Base-by-base conservation (phyloP, 352 stramenopile species). In the Phytophthora fragariaefolia region DNA sequence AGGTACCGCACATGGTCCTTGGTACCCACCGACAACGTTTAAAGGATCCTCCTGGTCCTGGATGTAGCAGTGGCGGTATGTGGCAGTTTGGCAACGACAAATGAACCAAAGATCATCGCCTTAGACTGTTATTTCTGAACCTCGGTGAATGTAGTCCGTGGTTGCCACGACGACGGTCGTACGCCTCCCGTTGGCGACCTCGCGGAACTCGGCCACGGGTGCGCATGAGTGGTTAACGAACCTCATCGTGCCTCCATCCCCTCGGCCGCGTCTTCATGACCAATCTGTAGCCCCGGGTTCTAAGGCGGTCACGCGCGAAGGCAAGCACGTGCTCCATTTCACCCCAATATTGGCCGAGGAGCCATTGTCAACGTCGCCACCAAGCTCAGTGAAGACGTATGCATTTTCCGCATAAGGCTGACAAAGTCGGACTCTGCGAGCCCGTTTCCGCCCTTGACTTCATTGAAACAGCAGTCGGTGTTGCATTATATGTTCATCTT, bases 21-120 rank as follows among this genome's bases (percentile, higher is more conserved):
- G 2, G 8, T 36, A 12, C 13, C 30, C 4, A 15, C 7, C 30
- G 30, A 7, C 13, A 15, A 36, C 30, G 9, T 36, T 7, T 12
- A 15, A 61, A 30, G 43, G 56, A 40, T 64, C 45, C 2, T 43
- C 15, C 6, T 55, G 20, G 24, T 17, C 56, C 47, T 56, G 56
- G n/a, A 64, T 56, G 15, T 57, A 17, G 24, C 34, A 22, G 24
- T 43, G 56, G 56, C 17, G 2, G 7, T 46, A 51, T 2, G 10
- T 18, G 5, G 18, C 26, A 8, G 49, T 17, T 6, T 30, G 13
- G 38, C 36, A 66, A 2, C 48, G 48, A 17, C 36, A 58, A 13
- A 66, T 27, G 42, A 66, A 66, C 48, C 49, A 66, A 2, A 59
- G 38, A 17, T 66, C 28, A 13, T 54, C 43, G 18, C 55, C 43